Conservation (phyloP, 163 green algal species). For the Scenedesmus sp. region DNA sequence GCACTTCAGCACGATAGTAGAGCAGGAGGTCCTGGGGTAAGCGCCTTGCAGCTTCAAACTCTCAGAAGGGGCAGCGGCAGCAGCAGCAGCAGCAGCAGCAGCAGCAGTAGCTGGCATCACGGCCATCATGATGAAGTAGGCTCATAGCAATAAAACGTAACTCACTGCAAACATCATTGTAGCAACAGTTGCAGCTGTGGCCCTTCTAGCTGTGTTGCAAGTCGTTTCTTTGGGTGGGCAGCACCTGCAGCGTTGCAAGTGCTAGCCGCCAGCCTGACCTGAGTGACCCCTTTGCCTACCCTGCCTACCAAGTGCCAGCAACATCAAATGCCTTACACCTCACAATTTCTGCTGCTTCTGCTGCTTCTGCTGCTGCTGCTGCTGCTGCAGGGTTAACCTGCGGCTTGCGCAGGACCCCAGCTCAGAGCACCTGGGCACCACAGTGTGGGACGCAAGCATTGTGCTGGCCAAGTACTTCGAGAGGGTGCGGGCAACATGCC, state of each 20-base stretch:
- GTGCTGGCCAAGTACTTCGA: constrained; percentile 93
- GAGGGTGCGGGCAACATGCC: constrained; percentile 60
- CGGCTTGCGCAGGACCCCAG: constrained; percentile 86
- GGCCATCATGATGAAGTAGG: neutral
- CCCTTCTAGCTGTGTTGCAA: too few relatives aligned
- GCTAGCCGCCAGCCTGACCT: too few relatives aligned
- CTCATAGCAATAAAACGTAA: too few relatives aligned
- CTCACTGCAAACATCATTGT: too few relatives aligned
- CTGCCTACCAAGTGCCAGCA: too few relatives aligned
- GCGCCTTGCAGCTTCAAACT: neutral
- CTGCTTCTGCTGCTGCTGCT: neutral
- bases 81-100: neutral
- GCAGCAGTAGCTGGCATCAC: neutral
- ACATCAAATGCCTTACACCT: too few relatives aligned
- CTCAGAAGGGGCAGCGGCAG: neutral
- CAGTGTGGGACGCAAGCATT: constrained; percentile 93
- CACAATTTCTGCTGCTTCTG: neutral
- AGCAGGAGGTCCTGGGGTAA: constrained; percentile 46
- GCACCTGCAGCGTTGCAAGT: too few relatives aligned
- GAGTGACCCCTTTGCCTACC: too few relatives aligned
- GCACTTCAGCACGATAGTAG: constrained; percentile 39
- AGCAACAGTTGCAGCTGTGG: too few relatives aligned
- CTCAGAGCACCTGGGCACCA: constrained; percentile 89
- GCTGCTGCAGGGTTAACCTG: constrained; percentile 55
- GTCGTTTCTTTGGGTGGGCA: too few relatives aligned